Percentiles rank a stretch among this genome's conserved stretches.
These are phyloP conservation scores for Thelonectria blattea DNA, from an alignment of 2,329 filamentous ascomycete species.

Conservation along the genomic window DNA sequence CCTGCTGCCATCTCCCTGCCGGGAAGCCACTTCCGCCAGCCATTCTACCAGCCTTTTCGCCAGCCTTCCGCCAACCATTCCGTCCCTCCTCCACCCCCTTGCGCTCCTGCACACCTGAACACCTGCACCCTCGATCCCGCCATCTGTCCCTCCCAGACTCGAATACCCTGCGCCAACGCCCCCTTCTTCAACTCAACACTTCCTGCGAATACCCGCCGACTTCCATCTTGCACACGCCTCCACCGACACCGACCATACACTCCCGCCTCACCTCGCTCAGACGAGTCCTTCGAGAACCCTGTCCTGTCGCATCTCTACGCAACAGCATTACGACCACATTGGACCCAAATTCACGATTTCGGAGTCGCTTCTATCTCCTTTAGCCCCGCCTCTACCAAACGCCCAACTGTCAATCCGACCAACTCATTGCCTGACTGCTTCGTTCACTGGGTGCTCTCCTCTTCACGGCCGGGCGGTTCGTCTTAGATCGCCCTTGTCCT, in stretches of 20 bases:
- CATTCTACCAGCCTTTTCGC: background rate
- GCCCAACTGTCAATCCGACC: background rate
- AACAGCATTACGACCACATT: conserved; percentile 3
- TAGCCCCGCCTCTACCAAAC: background rate
- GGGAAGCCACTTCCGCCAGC: background rate
- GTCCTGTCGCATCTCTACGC: background rate
- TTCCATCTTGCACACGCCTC: conserved; percentile 2
- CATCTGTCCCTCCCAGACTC: conserved; percentile 3
- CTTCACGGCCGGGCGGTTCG: conserved; percentile 22
- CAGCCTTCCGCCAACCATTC: conserved; percentile 5
- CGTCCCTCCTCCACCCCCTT: conserved; percentile 11
- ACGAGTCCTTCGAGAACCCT: background rate
- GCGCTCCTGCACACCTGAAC: conserved; percentile 21
- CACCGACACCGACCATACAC: background rate
- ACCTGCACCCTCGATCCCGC: background rate
- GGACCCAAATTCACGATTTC: conserved; percentile 17
- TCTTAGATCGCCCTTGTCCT: conserved; percentile 27
- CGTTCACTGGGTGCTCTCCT: background rate
- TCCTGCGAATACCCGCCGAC: conserved; percentile 6
- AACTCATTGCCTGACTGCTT: background rate
- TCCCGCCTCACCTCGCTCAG: background rate
- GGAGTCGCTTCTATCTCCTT: conserved; percentile 22
- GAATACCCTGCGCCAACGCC: conserved; percentile 12
- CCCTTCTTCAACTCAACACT: conserved; percentile 10
- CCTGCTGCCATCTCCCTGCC: background rate